A percentile compares a stretch with the other conserved stretches of the same genome.
phyloP scores from a whole-genome alignment of 805 yeast species.

The Scheffersomyces coipomensis region DNA sequence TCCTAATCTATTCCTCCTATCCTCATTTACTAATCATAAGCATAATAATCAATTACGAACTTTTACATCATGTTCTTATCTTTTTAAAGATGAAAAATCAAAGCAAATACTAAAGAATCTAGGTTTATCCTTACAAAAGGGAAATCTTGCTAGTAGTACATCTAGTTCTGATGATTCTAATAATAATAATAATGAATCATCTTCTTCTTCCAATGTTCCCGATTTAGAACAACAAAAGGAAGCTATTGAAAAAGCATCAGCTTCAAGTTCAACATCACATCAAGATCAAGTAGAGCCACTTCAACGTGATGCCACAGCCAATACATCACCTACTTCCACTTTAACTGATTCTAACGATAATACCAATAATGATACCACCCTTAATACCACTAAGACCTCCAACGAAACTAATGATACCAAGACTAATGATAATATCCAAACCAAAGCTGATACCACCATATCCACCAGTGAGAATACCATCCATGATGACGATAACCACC shows the following conservation, averaged over 20 bases:
- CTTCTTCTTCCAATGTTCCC: background rate
- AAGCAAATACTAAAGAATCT: constrained; percentile 28
- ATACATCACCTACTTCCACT: background rate
- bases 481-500: too few relatives aligned
- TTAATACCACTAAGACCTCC: too few relatives aligned
- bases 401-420: too few relatives aligned
- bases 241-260: too few relatives aligned
- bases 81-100: constrained; percentile 18
- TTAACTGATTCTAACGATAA: too few relatives aligned
- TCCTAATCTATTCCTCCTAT: background rate
- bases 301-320: background rate
- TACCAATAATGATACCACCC: too few relatives aligned
- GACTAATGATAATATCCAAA: background rate
- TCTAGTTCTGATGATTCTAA: constrained; percentile 4
- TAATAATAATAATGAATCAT: background rate
- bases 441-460: too few relatives aligned
- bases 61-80: background rate
- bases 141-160: constrained; percentile 22
- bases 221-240: background rate
- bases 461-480: too few relatives aligned
- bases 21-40: too few relatives aligned
- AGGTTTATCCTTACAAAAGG: constrained; percentile 32
- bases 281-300: background rate
- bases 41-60: too few relatives aligned
- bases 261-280: background rate